These are phyloP conservation scores for Pleurotus sapidus DNA, from an alignment of 768 basidiomycete genomes.

Conservation along the genomic window DNA sequence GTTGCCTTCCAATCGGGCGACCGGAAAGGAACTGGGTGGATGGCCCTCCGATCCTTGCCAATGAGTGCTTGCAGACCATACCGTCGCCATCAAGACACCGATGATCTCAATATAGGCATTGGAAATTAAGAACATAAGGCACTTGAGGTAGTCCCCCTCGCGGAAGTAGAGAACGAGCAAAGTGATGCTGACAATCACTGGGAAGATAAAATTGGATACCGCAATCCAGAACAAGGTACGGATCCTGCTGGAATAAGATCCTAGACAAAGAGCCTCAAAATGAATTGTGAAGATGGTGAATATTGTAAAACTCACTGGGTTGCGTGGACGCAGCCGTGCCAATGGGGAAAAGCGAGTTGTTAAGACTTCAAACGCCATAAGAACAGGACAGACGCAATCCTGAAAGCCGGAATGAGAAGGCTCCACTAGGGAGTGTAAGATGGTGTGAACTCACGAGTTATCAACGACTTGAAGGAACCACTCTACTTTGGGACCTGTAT, in stretches of 20 bases:
- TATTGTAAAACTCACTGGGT: too few species aligned
- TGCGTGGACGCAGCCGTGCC: too few species aligned
- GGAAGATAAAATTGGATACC: constrained; percentile 25
- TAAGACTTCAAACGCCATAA: constrained; percentile 12
- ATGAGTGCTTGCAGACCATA: constrained; percentile 16
- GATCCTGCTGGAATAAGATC: constrained; percentile 10
- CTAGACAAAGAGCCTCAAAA: constrained; percentile 6
- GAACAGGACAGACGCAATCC: constrained; percentile 16
- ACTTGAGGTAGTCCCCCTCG: constrained; percentile 10
- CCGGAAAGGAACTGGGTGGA: too few species aligned
- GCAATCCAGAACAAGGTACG: constrained; percentile 23
- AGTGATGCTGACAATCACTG: constrained; percentile 19
- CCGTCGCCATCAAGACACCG: constrained; percentile 24
- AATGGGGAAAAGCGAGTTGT: background rate
- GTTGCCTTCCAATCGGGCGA: too few species aligned
- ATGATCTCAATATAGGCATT: constrained; percentile 23
- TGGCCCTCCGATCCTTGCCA: constrained; percentile 7
- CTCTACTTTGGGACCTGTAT: constrained; percentile 14
- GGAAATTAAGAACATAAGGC: constrained; percentile 10
- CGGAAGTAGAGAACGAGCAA: constrained; percentile 15
- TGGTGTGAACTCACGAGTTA: constrained; percentile 12
- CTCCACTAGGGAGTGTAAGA: background rate
- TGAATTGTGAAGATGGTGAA: background rate
- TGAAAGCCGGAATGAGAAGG: background rate
- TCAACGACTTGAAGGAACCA: constrained; percentile 18